Evolutionary conservation across 2,329 filamentous ascomycete species (phyloP).

Genomic region (Bertia moriformis): DNA sequence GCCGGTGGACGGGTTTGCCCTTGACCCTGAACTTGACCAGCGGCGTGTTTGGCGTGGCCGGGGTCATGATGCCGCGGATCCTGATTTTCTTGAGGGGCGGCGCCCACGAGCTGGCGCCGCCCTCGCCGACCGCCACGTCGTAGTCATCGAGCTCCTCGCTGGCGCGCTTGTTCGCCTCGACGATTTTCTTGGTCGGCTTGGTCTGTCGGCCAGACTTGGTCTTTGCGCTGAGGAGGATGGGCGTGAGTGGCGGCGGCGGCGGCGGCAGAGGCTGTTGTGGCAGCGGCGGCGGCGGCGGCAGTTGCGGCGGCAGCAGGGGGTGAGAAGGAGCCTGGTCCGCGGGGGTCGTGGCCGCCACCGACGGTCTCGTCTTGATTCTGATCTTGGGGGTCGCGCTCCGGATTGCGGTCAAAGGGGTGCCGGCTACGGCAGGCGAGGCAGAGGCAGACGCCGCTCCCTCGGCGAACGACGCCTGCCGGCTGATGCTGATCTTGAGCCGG

Average conservation of each 20-base stretch:
- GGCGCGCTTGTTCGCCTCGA: slow-evolving; percentile 37
- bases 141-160: slow-evolving; percentile 47
- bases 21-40: slow-evolving; percentile 45
- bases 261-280: slow-evolving; percentile 11
- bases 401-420: too few species aligned
- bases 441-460: too few species aligned
- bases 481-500: slow-evolving; percentile 10
- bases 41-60: slow-evolving; percentile 9
- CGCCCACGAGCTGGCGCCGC: slow-evolving; percentile 16
- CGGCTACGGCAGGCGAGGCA: too few species aligned
- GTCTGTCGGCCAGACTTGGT: slow-evolving; percentile 45
- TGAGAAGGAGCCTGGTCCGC: too few species aligned
- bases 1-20: slow-evolving; percentile 53
- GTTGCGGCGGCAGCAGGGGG: not conserved
- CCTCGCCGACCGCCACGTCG: slow-evolving; percentile 33
- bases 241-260: slow-evolving; percentile 5
- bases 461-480: slow-evolving; percentile 4
- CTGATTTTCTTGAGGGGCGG: slow-evolving; percentile 43
- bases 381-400: too few species aligned
- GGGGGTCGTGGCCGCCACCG: too few species aligned
- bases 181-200: slow-evolving; percentile 41
- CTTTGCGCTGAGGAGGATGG: slow-evolving; percentile 17
- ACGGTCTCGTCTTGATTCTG: too few species aligned
- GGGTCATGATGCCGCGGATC: slow-evolving; percentile 20
- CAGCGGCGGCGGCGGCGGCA: not conserved